A percentile compares a stretch with the other conserved stretches of the same genome.
Conservation (phyloP, 164 flowering plant species). For the Warburgia ugandensis region DNA sequence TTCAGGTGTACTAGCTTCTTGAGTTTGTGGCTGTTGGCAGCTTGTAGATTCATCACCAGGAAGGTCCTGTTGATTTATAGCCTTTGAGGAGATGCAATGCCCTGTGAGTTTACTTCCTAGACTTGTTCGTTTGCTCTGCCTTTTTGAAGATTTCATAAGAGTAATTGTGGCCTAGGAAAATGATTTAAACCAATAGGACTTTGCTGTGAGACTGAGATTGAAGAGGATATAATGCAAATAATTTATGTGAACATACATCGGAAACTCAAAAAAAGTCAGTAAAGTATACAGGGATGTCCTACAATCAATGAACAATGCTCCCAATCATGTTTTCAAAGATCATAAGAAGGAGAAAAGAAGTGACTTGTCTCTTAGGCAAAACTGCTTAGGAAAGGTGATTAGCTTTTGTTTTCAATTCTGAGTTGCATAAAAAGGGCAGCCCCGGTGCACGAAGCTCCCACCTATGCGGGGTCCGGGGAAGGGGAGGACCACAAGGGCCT, state of each 20-base stretch:
- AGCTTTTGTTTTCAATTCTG: too few relatives aligned
- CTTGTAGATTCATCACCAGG: background rate
- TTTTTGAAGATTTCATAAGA: conserved; percentile 3
- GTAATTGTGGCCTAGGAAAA: conserved; percentile 6
- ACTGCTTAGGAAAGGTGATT: too few relatives aligned
- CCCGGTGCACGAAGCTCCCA: too few relatives aligned
- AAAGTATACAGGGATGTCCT: background rate
- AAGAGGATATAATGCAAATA: background rate
- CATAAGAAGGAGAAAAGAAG: too few relatives aligned
- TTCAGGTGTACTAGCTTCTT: background rate
- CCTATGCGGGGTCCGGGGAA: too few relatives aligned
- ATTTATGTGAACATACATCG: background rate
- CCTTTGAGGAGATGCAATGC: background rate
- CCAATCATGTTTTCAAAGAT: too few relatives aligned
- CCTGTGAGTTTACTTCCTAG: background rate
- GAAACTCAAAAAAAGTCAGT: background rate
- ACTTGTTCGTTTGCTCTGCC: background rate
- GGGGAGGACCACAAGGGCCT: too few relatives aligned
- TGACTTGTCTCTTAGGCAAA: too few relatives aligned
- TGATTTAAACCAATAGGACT: background rate
- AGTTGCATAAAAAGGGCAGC: too few relatives aligned
- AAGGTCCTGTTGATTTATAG: background rate
- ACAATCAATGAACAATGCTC: background rate
- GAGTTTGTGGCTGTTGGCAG: background rate
- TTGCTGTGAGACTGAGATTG: background rate